phyloP scores from a whole-genome alignment of 1,284 basidiomycete genomes.

The Psilocybe mexicana region DNA sequence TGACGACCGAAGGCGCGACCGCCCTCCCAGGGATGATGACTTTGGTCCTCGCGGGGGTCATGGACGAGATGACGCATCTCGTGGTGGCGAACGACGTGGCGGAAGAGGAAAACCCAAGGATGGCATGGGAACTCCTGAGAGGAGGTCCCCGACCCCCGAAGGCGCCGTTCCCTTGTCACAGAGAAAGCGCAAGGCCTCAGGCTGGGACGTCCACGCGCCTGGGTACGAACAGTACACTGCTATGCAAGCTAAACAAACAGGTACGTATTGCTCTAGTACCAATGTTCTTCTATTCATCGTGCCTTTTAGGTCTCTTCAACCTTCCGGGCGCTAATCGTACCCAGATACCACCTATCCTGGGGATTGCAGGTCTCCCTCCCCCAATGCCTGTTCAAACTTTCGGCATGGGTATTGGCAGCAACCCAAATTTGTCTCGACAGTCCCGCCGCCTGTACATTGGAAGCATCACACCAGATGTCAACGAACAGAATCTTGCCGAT shows the following conservation, averaged over 20 bases:
- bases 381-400: slow-evolving; percentile 82
- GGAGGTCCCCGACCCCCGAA: slow-evolving; percentile 90
- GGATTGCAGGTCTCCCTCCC: slow-evolving; percentile 75
- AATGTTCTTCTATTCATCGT: slow-evolving; percentile 6
- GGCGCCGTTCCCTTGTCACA: slow-evolving; percentile 83
- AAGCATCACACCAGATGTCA: slow-evolving; percentile 90
- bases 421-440: slow-evolving; percentile 87
- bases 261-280: slow-evolving; percentile 41
- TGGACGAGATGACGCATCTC: slow-evolving; percentile 48
- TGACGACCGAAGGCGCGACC: slow-evolving; percentile 28
- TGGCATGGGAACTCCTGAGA: slow-evolving; percentile 65
- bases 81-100: slow-evolving; percentile 44
- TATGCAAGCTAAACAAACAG: slow-evolving; percentile 96
- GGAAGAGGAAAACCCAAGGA: slow-evolving; percentile 44
- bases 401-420: slow-evolving; percentile 81
- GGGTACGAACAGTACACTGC: slow-evolving; percentile 95
- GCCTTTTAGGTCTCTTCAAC: slow-evolving; percentile 78
- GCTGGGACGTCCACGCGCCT: slow-evolving; percentile 95
- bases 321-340: slow-evolving; percentile 89
- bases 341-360: slow-evolving; percentile 79
- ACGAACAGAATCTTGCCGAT: slow-evolving; percentile 84
- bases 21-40: slow-evolving; percentile 51
- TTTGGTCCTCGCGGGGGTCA: slow-evolving; percentile 44
- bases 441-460: slow-evolving; percentile 95
- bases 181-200: slow-evolving; percentile 82